Evolutionary conservation across 805 yeast species (phyloP).

Genomic region (Pachysolen tannophilus): DNA sequence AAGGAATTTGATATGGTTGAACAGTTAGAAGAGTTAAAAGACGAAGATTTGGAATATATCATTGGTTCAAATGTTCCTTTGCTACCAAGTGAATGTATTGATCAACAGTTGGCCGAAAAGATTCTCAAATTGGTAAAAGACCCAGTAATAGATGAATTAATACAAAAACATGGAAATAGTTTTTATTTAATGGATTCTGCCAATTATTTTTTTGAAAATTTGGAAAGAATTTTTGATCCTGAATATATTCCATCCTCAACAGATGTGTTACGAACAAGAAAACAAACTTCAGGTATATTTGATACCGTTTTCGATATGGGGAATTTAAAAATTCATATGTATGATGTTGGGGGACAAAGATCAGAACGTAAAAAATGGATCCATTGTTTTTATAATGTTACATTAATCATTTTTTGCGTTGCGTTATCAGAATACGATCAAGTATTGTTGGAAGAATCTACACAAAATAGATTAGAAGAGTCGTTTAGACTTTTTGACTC

Average conservation of each 20-base stretch:
- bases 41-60: constrained; percentile 34
- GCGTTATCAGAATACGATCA: constrained; percentile 91
- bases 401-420: constrained; percentile 83
- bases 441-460: constrained; percentile 64
- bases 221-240: constrained; percentile 50
- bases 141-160: constrained; percentile 48
- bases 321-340: constrained; percentile 52
- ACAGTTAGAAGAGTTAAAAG: constrained; percentile 24
- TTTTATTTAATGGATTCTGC: constrained; percentile 87
- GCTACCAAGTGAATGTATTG: constrained; percentile 45
- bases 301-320: constrained; percentile 77
- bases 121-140: constrained; percentile 47
- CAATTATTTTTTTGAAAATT: constrained; percentile 60
- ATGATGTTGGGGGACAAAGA: constrained; percentile 94
- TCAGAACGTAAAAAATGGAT: constrained; percentile 97
- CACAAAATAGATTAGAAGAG: constrained; percentile 74
- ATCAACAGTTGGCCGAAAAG: constrained; percentile 38
- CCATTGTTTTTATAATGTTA: constrained; percentile 90
- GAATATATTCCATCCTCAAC: constrained; percentile 65
- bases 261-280: constrained; percentile 81
- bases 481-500: constrained; percentile 81
- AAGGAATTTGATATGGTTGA: constrained; percentile 36
- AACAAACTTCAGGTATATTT: constrained; percentile 87
- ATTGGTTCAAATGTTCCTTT: constrained; percentile 40
- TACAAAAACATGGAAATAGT: constrained; percentile 53